phyloP scores from a whole-genome alignment of 129 eudicot genomes.

The Flaveria bidentis region DNA sequence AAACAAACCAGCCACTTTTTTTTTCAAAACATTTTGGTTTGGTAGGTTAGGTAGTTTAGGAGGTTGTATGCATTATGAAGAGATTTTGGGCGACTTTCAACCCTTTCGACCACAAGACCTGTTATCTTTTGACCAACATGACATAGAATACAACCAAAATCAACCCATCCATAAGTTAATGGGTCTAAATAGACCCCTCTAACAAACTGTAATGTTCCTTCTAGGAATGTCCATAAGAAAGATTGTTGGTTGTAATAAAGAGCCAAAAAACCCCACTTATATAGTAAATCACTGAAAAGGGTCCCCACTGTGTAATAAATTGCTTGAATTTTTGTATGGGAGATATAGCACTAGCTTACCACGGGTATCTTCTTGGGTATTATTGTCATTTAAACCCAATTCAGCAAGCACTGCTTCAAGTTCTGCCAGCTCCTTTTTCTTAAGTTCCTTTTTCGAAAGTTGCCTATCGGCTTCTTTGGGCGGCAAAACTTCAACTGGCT shows the following conservation, averaged over 20 bases:
- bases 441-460: conserved; percentile 88
- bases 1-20: too few relatives aligned
- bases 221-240: background rate
- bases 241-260: background rate
- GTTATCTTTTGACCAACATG: background rate
- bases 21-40: too few relatives aligned
- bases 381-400: conserved; percentile 55
- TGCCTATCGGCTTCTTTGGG: conserved; percentile 87
- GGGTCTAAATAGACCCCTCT: background rate
- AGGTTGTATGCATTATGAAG: background rate
- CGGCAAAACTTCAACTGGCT: conserved; percentile 57
- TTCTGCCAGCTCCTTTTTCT: conserved; percentile 94
- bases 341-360: conserved; percentile 35
- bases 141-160: background rate
- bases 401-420: conserved; percentile 92
- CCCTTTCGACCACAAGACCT: background rate
- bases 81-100: background rate
- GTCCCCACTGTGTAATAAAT: background rate
- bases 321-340: background rate
- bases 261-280: background rate
- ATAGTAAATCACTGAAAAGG: background rate
- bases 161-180: background rate
- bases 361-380: conserved; percentile 45
- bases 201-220: background rate
- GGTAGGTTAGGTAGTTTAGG: too few relatives aligned